Base-by-base conservation (phyloP, 768 basidiomycete genomes). In the Botryobasidium botryosum region DNA sequence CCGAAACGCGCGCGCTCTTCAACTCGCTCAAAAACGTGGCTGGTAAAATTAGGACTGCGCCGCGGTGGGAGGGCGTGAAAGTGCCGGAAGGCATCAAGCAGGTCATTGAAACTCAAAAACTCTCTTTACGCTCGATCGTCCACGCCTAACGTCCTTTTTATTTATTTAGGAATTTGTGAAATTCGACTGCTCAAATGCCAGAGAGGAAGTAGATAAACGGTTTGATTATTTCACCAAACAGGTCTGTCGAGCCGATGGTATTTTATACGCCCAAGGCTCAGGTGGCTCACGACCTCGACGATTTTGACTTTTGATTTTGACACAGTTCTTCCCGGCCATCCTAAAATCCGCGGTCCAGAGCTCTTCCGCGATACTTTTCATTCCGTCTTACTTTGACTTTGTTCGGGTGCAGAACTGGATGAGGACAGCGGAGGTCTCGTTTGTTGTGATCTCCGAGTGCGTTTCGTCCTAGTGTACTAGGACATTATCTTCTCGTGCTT, bases 311-410 rank as follows among this genome's bases (percentile, higher is more conserved):
- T n/a, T n/a, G 5, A 18, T 39, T 27, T 21, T 31, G 25, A n/a
- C 52, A 15, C 24, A 90, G 84, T 63, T 90, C 23, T 68, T 97
- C 1, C 90, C 94, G 6, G 57, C 68, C 13, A 63, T 94, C 20
- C 64, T 90, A 36, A 90, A 87, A 61, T 96, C 91, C 2, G 94
- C 94, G 0, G 86, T 97, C 4, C 83, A 86, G 61, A 86, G 88
- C 51, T 68, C 75, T 23, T 87, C 88, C 57, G 88, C 90, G 0
- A 70, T 79, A 41, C 69, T 97, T 51, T 84, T 96, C 58, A 66
- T 99, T 15, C 90, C 94, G 0, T 91, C 87, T 0, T 96, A 91
- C 42, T 91, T 92, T 58, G 94, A 97, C 62, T 97, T 91, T 57
- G 84, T 96, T 46, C 75, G 88, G 18, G 68, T 99, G 6, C 80